These are phyloP conservation scores for Podaxis sp. DNA, from an alignment of 768 basidiomycete genomes.

Conservation along the genomic window DNA sequence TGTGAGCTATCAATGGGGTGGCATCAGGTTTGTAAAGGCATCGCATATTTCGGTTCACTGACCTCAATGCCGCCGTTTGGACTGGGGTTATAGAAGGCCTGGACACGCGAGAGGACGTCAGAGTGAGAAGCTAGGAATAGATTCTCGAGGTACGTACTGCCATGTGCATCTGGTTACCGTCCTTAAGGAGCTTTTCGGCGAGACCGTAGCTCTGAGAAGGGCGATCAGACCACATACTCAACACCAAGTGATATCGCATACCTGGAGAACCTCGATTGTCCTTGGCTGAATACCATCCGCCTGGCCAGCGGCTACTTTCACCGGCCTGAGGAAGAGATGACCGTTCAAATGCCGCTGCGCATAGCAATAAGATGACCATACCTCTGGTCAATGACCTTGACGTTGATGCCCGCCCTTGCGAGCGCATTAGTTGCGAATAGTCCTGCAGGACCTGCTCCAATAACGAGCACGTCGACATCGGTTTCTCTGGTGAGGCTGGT, in stretches of 20 bases:
- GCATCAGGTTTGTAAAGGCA: background rate
- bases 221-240: background rate
- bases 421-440: constrained; percentile 69
- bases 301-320: constrained; percentile 47
- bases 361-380: constrained; percentile 16
- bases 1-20: constrained; percentile 39
- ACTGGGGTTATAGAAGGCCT: constrained; percentile 77
- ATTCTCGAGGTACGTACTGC: constrained; percentile 41
- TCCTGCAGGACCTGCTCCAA: constrained; percentile 59
- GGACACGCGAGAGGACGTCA: background rate
- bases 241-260: constrained; percentile 13
- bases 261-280: constrained; percentile 52
- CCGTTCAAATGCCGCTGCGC: background rate
- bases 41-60: background rate
- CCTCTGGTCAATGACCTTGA: constrained; percentile 60
- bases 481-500: constrained; percentile 24
- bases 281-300: constrained; percentile 59
- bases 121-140: background rate
- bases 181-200: constrained; percentile 54
- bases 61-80: constrained; percentile 58
- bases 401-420: constrained; percentile 49
- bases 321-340: constrained; percentile 29
- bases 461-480: constrained; percentile 54
- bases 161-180: constrained; percentile 68
- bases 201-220: constrained; percentile 67